Conservation (phyloP, 208 protist species). For the Crithidia brevicula region DNA sequence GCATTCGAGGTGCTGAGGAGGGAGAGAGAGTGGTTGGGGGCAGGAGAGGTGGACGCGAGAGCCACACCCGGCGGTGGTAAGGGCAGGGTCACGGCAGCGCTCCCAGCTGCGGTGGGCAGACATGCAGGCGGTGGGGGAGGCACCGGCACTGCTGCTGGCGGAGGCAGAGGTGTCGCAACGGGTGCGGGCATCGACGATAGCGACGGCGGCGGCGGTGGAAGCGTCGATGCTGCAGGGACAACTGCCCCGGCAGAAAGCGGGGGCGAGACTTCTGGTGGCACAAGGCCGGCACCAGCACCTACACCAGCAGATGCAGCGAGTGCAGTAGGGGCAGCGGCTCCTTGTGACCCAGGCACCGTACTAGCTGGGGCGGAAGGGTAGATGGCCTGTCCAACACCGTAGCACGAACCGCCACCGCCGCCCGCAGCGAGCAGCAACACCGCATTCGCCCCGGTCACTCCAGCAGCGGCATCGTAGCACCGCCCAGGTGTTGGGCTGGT, state of each 20-base stretch:
- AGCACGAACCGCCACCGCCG: constrained; percentile 10
- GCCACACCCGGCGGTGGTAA: neutral
- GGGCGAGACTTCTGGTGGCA: neutral
- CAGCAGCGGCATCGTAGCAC: constrained; percentile 14
- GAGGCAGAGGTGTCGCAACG: neutral
- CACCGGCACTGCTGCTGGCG: neutral
- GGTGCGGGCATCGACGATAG: neutral
- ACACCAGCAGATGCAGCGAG: too few relatives aligned
- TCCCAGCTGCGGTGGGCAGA: neutral
- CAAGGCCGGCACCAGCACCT: too few relatives aligned
- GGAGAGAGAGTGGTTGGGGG: constrained; percentile 10
- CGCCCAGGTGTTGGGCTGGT: constrained; percentile 28
- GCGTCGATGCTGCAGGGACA: neutral
- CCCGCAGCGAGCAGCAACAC: constrained; percentile 14
- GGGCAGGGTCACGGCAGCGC: neutral
- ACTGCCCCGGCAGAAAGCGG: neutral
- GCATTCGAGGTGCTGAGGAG: constrained; percentile 7
- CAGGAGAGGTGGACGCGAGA: neutral
- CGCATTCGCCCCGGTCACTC: neutral
- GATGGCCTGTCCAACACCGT: constrained; percentile 32
- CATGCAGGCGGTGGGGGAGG: neutral
- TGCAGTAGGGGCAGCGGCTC: neutral
- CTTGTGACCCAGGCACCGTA: neutral
- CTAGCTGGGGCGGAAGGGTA: neutral
- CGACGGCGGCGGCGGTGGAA: neutral